These are phyloP conservation scores for Canariomyces notabilis DNA, from an alignment of 2,329 filamentous ascomycete genomes.

Conservation along the genomic window DNA sequence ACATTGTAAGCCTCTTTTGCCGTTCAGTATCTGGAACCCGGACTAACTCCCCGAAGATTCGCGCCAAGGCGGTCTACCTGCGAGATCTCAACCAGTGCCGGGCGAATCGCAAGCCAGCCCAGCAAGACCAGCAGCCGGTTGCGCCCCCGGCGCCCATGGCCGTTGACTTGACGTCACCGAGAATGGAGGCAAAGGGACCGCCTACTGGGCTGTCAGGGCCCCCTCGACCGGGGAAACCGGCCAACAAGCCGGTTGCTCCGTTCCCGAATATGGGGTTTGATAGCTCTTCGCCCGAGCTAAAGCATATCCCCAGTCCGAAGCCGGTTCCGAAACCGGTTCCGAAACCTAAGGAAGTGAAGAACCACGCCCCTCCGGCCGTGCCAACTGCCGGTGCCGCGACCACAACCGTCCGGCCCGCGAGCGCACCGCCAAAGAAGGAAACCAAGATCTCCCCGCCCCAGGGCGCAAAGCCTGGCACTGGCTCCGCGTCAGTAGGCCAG, in stretches of 20 bases:
- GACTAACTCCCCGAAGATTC: constrained; percentile 31
- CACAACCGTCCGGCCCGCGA: constrained; percentile 15
- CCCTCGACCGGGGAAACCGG: constrained; percentile 31
- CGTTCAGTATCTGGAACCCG: neutral
- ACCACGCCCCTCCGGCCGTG: constrained; percentile 16
- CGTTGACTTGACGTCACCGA: constrained; percentile 20
- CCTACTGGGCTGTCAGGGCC: constrained; percentile 4
- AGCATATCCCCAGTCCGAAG: constrained; percentile 18
- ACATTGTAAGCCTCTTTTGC: constrained; percentile 14
- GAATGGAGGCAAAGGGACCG: constrained; percentile 9
- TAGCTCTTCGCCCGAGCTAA: constrained; percentile 24
- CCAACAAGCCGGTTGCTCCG: constrained; percentile 45
- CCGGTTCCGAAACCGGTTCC: constrained; percentile 7
- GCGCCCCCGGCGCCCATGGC: constrained; percentile 22
- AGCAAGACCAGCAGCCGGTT: constrained; percentile 13
- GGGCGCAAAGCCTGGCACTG: constrained; percentile 4
- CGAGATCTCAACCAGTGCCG: constrained; percentile 47
- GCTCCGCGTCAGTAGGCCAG: constrained; percentile 9
- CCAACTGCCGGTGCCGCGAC: constrained; percentile 17
- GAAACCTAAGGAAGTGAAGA: constrained; percentile 21
- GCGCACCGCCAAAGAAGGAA: constrained; percentile 24
- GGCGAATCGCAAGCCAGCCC: constrained; percentile 26
- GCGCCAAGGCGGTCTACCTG: constrained; percentile 51
- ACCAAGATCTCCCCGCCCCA: constrained; percentile 18
- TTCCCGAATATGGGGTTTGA: constrained; percentile 54